Conservation (phyloP, 2,329 filamentous ascomycete species). For the Fusarium austroafricanum region DNA sequence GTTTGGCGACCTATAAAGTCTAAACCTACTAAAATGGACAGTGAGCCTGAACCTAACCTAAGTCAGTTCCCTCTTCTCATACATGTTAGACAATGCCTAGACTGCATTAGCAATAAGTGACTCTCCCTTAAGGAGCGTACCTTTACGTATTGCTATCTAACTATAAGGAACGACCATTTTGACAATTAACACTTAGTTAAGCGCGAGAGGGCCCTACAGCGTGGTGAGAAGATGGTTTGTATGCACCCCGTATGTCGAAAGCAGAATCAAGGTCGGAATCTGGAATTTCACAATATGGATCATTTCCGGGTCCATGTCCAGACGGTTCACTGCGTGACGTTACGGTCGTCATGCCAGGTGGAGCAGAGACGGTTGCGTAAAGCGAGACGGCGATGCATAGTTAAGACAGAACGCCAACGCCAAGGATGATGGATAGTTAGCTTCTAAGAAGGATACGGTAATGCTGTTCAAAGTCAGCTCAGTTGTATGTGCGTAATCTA, state of each 20-base stretch:
- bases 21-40: no score
- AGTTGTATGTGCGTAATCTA: no score
- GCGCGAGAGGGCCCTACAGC: neutral
- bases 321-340: neutral
- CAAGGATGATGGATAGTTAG: no score
- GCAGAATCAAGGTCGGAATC: no score
- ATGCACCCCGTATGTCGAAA: no score
- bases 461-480: no score
- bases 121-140: neutral
- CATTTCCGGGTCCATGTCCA: neutral
- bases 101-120: neutral
- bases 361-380: neutral
- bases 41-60: neutral
- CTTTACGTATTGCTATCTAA: conserved; percentile 6
- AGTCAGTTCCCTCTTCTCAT: conserved; percentile 7
- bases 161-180: neutral
- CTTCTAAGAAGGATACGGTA: no score
- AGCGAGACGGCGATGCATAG: neutral
- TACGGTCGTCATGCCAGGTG: neutral
- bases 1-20: no score
- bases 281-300: neutral
- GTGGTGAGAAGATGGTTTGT: neutral
- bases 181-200: neutral
- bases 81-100: neutral
- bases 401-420: no score